These are phyloP conservation scores for Neurospora sp. DNA, from an alignment of 495 filamentous ascomycete species.

Conservation along the genomic window DNA sequence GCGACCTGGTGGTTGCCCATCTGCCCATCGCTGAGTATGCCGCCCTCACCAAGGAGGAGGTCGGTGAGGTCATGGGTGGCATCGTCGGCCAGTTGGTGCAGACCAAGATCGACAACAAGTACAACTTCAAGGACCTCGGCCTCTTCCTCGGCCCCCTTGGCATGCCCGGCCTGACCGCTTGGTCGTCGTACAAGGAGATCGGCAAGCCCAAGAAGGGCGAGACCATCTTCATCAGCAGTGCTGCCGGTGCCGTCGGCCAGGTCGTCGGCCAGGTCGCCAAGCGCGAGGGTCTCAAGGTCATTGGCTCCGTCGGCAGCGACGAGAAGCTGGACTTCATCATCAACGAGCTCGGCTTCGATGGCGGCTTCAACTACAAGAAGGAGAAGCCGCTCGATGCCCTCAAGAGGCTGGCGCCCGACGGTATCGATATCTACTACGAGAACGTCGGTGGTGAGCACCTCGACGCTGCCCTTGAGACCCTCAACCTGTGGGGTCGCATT, in stretches of 20 bases:
- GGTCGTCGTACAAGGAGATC: constrained; percentile 70
- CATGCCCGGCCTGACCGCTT: constrained; percentile 83
- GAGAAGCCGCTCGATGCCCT: constrained; percentile 61
- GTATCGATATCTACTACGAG: constrained; percentile 92
- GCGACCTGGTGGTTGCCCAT: constrained; percentile 54
- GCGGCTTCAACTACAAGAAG: constrained; percentile 61
- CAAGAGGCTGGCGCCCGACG: constrained; percentile 63
- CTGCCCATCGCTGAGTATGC: constrained; percentile 56
- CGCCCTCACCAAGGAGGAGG: constrained; percentile 22
- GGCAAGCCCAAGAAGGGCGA: constrained; percentile 80
- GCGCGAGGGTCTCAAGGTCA: constrained; percentile 75
- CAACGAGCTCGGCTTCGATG: constrained; percentile 58
- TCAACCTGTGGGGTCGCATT: constrained; percentile 66
- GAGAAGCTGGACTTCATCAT: constrained; percentile 59
- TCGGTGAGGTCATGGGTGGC: constrained; percentile 4
- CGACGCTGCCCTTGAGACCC: constrained; percentile 57
- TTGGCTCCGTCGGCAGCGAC: constrained; percentile 56
- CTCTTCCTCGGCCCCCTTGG: constrained; percentile 65
- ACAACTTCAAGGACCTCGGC: constrained; percentile 49
- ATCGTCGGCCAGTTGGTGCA: constrained; percentile 8
- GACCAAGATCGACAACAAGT: constrained; percentile 47
- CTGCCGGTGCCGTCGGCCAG: constrained; percentile 76
- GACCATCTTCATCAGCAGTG: constrained; percentile 77
- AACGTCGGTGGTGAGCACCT: constrained; percentile 89
- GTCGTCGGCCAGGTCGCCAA: constrained; percentile 80